These are phyloP conservation scores for Sarcocystis neurona DNA, from an alignment of 169 alveolate genomes.

Conservation along the genomic window DNA sequence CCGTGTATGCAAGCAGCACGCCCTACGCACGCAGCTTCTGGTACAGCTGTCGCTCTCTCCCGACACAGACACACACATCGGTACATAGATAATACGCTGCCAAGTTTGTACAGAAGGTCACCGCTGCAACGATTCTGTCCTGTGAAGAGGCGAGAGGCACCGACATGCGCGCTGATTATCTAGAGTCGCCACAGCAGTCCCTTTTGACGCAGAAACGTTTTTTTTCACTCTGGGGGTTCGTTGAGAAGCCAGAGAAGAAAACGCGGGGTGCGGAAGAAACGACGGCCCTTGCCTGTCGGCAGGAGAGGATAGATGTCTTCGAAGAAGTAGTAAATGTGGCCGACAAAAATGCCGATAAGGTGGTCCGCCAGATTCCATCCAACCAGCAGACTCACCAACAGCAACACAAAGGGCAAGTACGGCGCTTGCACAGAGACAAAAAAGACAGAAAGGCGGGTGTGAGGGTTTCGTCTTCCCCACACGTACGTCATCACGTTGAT, in stretches of 20 bases:
- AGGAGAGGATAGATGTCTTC: conserved; percentile 88
- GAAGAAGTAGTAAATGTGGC: conserved; percentile 89
- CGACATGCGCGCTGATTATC: too few species aligned
- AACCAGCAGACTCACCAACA: conserved; percentile 79
- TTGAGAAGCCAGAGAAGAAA: conserved; percentile 68
- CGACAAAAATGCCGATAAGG: conserved; percentile 87
- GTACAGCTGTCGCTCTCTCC: too few species aligned
- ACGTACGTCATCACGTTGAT: conserved; percentile 90
- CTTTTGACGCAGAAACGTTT: background rate
- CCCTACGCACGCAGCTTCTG: too few species aligned
- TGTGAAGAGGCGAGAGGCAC: too few species aligned
- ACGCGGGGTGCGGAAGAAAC: conserved; percentile 84
- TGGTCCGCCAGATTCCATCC: conserved; percentile 87
- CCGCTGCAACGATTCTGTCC: too few species aligned
- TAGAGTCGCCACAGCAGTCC: background rate
- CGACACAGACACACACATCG: too few species aligned
- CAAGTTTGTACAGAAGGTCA: too few species aligned
- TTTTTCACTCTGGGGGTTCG: conserved; percentile 34
- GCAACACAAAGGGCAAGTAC: conserved; percentile 87
- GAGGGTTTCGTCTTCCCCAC: conserved; percentile 91
- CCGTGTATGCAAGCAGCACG: too few species aligned
- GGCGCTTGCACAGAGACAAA: conserved; percentile 89
- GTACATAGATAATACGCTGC: too few species aligned
- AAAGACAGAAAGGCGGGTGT: conserved; percentile 82
- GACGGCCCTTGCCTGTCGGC: conserved; percentile 87